These are phyloP conservation scores for Aphanomyces cochlioides DNA, from an alignment of 352 stramenopile species.

Conservation along the genomic window DNA sequence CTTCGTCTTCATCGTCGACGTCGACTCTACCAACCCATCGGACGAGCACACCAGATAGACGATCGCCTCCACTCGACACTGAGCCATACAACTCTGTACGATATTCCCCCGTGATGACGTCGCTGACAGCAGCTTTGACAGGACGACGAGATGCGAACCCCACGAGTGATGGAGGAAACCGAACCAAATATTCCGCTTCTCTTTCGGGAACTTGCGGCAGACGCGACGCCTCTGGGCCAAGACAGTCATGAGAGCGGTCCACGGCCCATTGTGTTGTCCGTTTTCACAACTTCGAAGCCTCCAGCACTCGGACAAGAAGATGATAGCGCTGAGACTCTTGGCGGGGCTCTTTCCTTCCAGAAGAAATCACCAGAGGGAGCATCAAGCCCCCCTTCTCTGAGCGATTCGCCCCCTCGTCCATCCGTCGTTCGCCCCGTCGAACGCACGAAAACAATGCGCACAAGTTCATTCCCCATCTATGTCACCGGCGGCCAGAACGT, in stretches of 20 bases:
- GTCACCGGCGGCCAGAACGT: conserved; percentile 58
- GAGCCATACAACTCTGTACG: conserved; percentile 19
- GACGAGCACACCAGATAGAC: conserved; percentile 1
- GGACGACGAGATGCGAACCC: conserved; percentile 20
- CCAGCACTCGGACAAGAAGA: neutral
- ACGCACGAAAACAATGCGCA: neutral
- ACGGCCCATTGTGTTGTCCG: conserved; percentile 12
- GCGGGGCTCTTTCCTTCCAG: no score
- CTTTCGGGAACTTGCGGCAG: neutral
- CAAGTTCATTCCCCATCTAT: conserved; percentile 44
- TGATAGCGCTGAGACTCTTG: neutral
- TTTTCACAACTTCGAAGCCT: conserved; percentile 2
- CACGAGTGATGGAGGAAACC: conserved; percentile 11
- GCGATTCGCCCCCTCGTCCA: no score
- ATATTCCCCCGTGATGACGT: no score
- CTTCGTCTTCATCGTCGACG: neutral
- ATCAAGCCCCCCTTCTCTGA: no score
- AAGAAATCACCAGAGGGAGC: no score
- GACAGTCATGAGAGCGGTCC: neutral
- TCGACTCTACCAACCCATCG: neutral
- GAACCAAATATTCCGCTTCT: neutral
- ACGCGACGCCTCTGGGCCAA: neutral
- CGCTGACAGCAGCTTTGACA: neutral
- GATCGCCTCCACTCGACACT: neutral
- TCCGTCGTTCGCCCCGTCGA: neutral